Conservation (phyloP, 192 early-diverging fungal species). For the Coemansia sp. region DNA sequence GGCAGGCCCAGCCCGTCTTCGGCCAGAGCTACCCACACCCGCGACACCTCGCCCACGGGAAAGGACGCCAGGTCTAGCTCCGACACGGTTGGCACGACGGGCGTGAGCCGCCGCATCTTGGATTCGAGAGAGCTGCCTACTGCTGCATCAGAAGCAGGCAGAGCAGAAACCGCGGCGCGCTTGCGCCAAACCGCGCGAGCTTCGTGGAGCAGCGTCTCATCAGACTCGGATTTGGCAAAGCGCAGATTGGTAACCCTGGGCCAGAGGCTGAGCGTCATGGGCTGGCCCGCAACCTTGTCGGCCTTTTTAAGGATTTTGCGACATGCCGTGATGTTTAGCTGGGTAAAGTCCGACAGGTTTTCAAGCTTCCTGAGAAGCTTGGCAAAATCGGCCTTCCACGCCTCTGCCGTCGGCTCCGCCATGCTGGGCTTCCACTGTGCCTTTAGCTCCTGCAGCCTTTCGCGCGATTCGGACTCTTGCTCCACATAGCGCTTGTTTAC, state of each 20-base stretch:
- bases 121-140: not conserved
- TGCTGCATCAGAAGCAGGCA: not conserved
- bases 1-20: constrained; percentile 59
- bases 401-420: not conserved
- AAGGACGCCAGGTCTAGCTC: constrained; percentile 53
- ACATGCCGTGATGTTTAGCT: constrained; percentile 59
- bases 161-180: constrained; percentile 10
- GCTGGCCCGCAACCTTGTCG: constrained; percentile 43
- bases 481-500: constrained; percentile 52
- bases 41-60: constrained; percentile 54
- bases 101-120: not conserved
- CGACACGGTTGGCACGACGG: constrained; percentile 38
- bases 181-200: constrained; percentile 49
- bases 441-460: constrained; percentile 10
- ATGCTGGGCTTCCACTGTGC: constrained; percentile 19
- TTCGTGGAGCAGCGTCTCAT: constrained; percentile 52
- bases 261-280: constrained; percentile 52
- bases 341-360: constrained; percentile 50
- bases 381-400: constrained; percentile 23
- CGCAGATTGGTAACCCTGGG: constrained; percentile 45
- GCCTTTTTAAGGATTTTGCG: constrained; percentile 66
- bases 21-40: constrained; percentile 61
- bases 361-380: constrained; percentile 22
- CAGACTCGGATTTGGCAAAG: constrained; percentile 57
- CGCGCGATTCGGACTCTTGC: constrained; percentile 33